These are phyloP conservation scores for Brassica nigra DNA, from an alignment of 345 rosid genomes.

Conservation along the genomic window DNA sequence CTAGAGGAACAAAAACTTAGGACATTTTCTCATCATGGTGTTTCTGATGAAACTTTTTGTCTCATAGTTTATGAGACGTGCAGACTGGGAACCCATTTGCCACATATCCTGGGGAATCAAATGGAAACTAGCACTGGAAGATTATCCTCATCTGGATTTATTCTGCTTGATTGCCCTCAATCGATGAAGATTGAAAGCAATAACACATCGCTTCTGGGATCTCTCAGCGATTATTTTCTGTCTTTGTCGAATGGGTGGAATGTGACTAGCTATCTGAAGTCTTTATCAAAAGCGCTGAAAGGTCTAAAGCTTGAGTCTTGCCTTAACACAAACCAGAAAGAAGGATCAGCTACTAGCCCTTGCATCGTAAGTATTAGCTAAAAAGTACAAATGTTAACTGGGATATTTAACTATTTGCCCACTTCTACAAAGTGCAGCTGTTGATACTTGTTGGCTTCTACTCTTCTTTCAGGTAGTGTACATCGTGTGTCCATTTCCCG, in stretches of 20 bases:
- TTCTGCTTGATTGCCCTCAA: slow-evolving; percentile 93
- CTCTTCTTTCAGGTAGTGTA: slow-evolving; percentile 72
- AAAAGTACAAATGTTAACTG: not conserved
- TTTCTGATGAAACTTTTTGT: slow-evolving; percentile 22
- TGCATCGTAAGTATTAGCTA: slow-evolving; percentile 62
- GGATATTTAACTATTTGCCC: slow-evolving; percentile 4
- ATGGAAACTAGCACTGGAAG: slow-evolving; percentile 80
- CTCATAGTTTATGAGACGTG: slow-evolving; percentile 86
- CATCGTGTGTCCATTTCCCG: slow-evolving; percentile 99
- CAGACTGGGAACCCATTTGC: slow-evolving; percentile 90
- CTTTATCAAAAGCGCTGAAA: slow-evolving; percentile 87
- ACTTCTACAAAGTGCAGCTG: slow-evolving; percentile 16
- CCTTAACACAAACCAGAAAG: slow-evolving; percentile 72
- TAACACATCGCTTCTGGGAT: slow-evolving; percentile 90
- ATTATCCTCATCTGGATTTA: slow-evolving; percentile 74
- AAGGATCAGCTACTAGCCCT: slow-evolving; percentile 68
- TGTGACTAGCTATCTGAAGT: slow-evolving; percentile 89
- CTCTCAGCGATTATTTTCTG: slow-evolving; percentile 91
- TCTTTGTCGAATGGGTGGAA: slow-evolving; percentile 99
- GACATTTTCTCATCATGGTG: slow-evolving; percentile 15
- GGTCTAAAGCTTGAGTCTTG: slow-evolving; percentile 68
- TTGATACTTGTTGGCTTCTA: slow-evolving; percentile 24
- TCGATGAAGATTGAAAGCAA: slow-evolving; percentile 97
- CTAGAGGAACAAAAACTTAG: not conserved
- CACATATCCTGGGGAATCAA: slow-evolving; percentile 78